These are phyloP conservation scores for Cochlearia excelsa DNA, from an alignment of 345 rosid genomes.

Conservation along the genomic window DNA sequence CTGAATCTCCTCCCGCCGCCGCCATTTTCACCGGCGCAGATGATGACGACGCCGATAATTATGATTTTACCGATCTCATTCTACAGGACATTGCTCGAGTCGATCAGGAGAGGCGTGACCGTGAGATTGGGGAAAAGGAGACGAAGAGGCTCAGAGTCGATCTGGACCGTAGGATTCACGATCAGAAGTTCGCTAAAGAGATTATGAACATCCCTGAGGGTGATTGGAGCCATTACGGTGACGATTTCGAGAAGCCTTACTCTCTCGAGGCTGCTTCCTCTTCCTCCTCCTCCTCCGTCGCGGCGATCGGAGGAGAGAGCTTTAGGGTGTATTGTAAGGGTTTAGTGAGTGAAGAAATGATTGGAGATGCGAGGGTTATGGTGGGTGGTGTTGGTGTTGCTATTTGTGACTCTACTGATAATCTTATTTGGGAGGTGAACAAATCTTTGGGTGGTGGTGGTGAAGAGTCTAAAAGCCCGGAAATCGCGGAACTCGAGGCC, in stretches of 20 bases:
- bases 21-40: constrained; percentile 6
- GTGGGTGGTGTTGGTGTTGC: constrained; percentile 57
- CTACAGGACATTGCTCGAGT: constrained; percentile 46
- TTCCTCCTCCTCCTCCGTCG: background rate
- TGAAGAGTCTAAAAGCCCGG: constrained; percentile 33
- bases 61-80: constrained; percentile 38
- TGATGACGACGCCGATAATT: constrained; percentile 10
- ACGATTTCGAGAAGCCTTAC: constrained; percentile 47
- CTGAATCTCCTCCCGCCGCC: background rate
- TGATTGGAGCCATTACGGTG: constrained; percentile 57
- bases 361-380: constrained; percentile 29
- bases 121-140: constrained; percentile 35
- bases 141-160: constrained; percentile 41
- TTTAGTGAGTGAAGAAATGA: constrained; percentile 46
- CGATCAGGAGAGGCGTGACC: constrained; percentile 49
- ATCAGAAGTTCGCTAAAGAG: constrained; percentile 54
- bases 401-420: constrained; percentile 43
- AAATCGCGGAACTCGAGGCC: constrained; percentile 47
- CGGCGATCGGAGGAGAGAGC: constrained; percentile 16
- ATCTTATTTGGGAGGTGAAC: constrained; percentile 47
- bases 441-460: constrained; percentile 35
- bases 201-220: constrained; percentile 47
- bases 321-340: constrained; percentile 39
- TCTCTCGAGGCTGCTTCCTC: constrained; percentile 20
- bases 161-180: constrained; percentile 59